Base-by-base conservation (phyloP, 2,329 filamentous ascomycete genomes). In the Aspergillus neotritici region DNA sequence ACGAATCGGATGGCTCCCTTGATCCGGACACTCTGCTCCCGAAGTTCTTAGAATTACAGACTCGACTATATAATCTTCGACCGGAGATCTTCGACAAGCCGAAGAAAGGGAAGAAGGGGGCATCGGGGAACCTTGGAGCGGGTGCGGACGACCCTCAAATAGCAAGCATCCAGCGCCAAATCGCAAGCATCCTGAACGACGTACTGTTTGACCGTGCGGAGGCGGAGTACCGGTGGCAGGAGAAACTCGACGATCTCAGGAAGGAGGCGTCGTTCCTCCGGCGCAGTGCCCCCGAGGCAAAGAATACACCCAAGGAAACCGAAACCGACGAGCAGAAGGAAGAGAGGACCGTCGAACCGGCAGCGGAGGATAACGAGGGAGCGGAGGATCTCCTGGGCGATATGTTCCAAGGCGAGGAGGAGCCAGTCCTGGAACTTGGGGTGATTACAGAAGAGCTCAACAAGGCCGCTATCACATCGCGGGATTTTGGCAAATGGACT, bases 401-500 rank as follows among this genome's bases (percentile, higher is more conserved):
- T 28, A 79, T 82, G 71, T 82, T 82, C 50, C 66, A 70, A 43
- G 67, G 66, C 31, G 61, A 65, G 32, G 61, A 65, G 32, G 58
- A 69, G 17, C 65, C 68, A 17, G 62, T 65, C n/a, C 49, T 66
- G 31, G 58, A 62, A 17, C 74, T 55, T 68, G 72, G 36, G 53
- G 69, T 42, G 64, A 78, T 58, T 12, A 50, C 49, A 3, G 55
- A 57, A 28, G 48, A 57, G 25, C 37, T 48, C 17, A 54, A 48
- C 14, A 59, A 55, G 41, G 43, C 48, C 31, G 37, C 50, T 38
- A 66, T 88, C 4, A 76, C 72, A 1, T 76, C 94, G 37, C 76
- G 86, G 34, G 85, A 96, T 56, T 96, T 97, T 73, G 89, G 87
- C 1, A 88, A 87, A 63, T 83, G 82, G 72, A 78, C 79, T 11